Evolutionary conservation across 2,329 filamentous ascomycete species (phyloP), one percentile per base, ranked within the genome.

Genomic region (Xylariaceae sp.): DNA sequence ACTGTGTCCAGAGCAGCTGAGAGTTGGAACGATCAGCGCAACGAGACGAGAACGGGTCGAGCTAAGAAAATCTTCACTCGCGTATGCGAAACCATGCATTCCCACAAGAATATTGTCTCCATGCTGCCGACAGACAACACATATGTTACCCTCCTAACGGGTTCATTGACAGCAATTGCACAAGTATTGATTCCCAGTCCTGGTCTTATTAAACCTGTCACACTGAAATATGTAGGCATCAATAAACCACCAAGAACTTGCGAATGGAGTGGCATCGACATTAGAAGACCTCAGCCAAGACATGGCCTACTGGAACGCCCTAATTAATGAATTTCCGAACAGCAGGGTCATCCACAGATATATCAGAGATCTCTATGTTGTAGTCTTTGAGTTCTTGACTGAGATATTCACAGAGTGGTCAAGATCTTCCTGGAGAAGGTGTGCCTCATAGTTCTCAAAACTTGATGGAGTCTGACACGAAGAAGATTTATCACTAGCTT

Each of bases 401-500:
- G 45, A 48, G 40, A 44, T 48, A 1, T 48, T 48, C 36, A 22
- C 36, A 2, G n/a, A 40, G 7, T 48, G 45, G 45, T 48, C 45
- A 1, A 48, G 19, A 14, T 44, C 45, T 3, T 37, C 45, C 2
- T 48, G 45, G 45, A 40, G 32, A 32, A 38, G 42, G 42, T 37
- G n/a, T n/a, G n/a, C n/a, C n/a, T n/a, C n/a, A n/a, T n/a, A n/a
- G n/a, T n/a, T n/a, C n/a, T n/a, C n/a, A n/a, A n/a, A n/a, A n/a
- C n/a, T n/a, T n/a, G n/a, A n/a, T n/a, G n/a, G n/a, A n/a, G n/a
- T n/a, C n/a, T n/a, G n/a, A n/a, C n/a, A n/a, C n/a, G n/a, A n/a
- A n/a, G n/a, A 38, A 44, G 42, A 21, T 44, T 44, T 16, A 19
- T 38, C 21, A 38, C 33, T 10, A 44, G 42, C 35, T 44, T 44